A percentile compares a stretch with the other conserved stretches of the same genome.
Conservation (phyloP, 257 asterid genomes). For the Ilex aquifolium region DNA sequence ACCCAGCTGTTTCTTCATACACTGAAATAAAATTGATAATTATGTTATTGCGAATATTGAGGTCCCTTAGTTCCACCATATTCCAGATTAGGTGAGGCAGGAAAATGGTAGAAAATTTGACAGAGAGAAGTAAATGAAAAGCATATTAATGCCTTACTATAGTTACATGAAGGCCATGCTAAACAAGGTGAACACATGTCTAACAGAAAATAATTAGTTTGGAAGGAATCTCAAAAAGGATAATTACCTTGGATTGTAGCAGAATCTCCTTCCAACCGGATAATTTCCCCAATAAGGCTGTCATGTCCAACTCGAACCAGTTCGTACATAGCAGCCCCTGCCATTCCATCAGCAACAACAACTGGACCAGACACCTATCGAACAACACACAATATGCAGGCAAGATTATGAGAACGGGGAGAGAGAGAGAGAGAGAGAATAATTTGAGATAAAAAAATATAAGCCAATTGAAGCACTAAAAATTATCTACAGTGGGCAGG, state of each 20-base stretch:
- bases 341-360: constrained; percentile 99
- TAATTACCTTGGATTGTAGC: constrained; percentile 91
- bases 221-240: constrained; percentile 1
- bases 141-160: no score
- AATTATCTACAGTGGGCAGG: no score
- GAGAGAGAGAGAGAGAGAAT: no score
- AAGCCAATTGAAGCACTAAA: no score
- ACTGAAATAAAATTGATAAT: constrained; percentile 43
- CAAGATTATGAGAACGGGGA: neutral
- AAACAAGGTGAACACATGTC: neutral
- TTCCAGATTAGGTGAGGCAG: neutral
- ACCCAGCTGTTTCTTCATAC: constrained; percentile 97
- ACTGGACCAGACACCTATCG: constrained; percentile 94
- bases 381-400: constrained; percentile 2
- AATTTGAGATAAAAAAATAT: no score
- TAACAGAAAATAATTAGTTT: constrained; percentile 2
- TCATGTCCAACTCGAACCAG: constrained; percentile 98
- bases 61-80: neutral
- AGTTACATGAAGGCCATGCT: no score
- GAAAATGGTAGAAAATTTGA: no score
- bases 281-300: constrained; percentile 94
- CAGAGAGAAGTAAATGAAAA: neutral
- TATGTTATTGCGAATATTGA: constrained; percentile 5
- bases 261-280: constrained; percentile 97
- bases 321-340: constrained; percentile 99